Percentiles rank a stretch among this genome's conserved stretches.
Conservation (phyloP, 208 protist species). For the Trichomonas gallinae region DNA sequence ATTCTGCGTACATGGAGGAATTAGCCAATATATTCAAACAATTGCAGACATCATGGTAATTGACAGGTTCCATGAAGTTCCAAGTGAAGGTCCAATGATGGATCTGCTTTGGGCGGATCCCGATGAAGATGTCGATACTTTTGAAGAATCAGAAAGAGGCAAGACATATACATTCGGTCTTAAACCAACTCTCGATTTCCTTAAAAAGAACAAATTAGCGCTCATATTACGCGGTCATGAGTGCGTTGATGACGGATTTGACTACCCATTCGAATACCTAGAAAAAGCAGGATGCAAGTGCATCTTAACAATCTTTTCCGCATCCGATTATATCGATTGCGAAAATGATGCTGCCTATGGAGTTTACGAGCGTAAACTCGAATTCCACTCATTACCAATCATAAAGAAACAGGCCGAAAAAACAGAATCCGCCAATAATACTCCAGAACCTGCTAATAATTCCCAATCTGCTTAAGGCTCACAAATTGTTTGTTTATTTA, state of each 20-base stretch:
- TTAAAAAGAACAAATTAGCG: background rate
- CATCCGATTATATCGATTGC: background rate
- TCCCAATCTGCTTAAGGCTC: too few relatives aligned
- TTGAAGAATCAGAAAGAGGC: background rate
- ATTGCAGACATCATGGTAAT: background rate
- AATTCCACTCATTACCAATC: background rate
- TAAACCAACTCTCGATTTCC: background rate
- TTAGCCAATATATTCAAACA: background rate
- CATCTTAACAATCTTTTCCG: background rate
- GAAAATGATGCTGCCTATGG: background rate
- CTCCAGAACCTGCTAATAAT: background rate
- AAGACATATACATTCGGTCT: background rate
- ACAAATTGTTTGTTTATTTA: too few relatives aligned
- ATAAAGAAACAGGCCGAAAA: background rate
- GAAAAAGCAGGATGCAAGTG: background rate
- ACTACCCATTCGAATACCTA: background rate
- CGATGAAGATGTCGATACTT: background rate
- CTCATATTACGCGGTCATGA: background rate
- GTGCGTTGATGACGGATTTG: background rate
- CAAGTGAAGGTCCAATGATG: background rate
- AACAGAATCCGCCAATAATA: background rate
- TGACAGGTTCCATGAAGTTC: background rate
- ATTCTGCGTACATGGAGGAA: conserved; percentile 7
- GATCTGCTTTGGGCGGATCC: conserved; percentile 11
- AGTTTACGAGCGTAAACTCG: background rate